phyloP scores from a whole-genome alignment of 1,284 basidiomycete genomes.

The Cutaneotrichosporon sp. region DNA sequence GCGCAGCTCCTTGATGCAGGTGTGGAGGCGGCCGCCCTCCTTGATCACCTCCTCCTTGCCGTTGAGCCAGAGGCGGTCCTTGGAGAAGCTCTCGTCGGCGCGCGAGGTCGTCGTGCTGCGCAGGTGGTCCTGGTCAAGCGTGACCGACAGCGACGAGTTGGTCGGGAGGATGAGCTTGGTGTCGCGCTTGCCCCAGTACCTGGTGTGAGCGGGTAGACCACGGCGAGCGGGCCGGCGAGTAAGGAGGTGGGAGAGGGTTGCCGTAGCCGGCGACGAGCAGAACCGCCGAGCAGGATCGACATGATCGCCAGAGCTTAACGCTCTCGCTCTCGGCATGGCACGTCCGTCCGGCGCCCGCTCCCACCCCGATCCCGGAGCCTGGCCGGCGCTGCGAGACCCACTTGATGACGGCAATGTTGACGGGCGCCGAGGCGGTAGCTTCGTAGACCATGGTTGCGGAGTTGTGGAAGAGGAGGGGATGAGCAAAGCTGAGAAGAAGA shows the following conservation, averaged over 20 bases:
- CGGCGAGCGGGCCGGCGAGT: too few species aligned
- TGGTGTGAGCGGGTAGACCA: constrained; percentile 46
- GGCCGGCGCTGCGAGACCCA: too few species aligned
- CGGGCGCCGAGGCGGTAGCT: constrained; percentile 88
- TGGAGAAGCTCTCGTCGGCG: constrained; percentile 71
- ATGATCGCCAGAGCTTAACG: too few species aligned
- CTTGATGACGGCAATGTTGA: constrained; percentile 98
- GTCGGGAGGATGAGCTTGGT: constrained; percentile 94
- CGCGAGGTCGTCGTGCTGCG: constrained; percentile 91
- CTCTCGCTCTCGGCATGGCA: too few species aligned
- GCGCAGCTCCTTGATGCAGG: constrained; percentile 88
- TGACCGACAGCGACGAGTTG: constrained; percentile 96
- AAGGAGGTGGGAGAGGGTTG: too few species aligned
- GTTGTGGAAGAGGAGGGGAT: not conserved
- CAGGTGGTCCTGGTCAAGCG: constrained; percentile 94
- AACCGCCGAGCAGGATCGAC: constrained; percentile 12
- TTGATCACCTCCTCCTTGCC: constrained; percentile 88
- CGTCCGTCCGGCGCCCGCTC: too few species aligned
- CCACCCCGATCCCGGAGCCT: not conserved
- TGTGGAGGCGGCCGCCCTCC: constrained; percentile 71
- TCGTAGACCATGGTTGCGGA: constrained; percentile 61
- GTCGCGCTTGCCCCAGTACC: constrained; percentile 99
- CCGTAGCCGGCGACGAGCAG: constrained; percentile 11
- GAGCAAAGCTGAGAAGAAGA: not conserved
- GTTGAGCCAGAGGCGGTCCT: constrained; percentile 90